Evolutionary conservation across 768 basidiomycete species (phyloP).

Genomic region (Tubosaeta sp.): DNA sequence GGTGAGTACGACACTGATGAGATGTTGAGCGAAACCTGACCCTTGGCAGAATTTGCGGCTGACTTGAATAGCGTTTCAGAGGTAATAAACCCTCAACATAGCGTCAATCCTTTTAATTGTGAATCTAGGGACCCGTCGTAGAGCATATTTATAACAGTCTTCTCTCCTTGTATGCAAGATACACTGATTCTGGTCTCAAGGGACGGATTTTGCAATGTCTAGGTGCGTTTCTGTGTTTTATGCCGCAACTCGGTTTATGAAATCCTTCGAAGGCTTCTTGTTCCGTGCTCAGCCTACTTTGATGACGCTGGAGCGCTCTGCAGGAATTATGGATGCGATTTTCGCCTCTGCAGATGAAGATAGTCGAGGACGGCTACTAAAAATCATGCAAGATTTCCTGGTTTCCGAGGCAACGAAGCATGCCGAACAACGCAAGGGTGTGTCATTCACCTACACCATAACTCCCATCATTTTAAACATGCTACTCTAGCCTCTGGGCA

Average conservation of each 20-base stretch:
- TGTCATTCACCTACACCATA: background rate
- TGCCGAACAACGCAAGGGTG: slow-evolving; percentile 65
- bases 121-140: slow-evolving; percentile 58
- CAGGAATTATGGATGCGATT: slow-evolving; percentile 84
- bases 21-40: background rate
- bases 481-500: slow-evolving; percentile 13
- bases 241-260: background rate
- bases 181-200: slow-evolving; percentile 52
- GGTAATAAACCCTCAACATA: slow-evolving; percentile 28
- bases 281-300: slow-evolving; percentile 90
- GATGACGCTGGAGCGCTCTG: slow-evolving; percentile 78
- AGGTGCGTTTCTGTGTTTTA: slow-evolving; percentile 43
- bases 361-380: slow-evolving; percentile 66
- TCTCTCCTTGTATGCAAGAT: slow-evolving; percentile 67
- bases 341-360: slow-evolving; percentile 75
- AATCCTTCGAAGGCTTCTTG: slow-evolving; percentile 60
- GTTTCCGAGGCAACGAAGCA: slow-evolving; percentile 79
- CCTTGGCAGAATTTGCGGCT: slow-evolving; percentile 42
- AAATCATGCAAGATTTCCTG: slow-evolving; percentile 90
- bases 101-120: slow-evolving; percentile 1
- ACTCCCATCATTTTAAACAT: background rate
- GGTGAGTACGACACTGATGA: slow-evolving; percentile 39
- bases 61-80: slow-evolving; percentile 59
- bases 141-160: slow-evolving; percentile 78
- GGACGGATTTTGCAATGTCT: slow-evolving; percentile 81